Evolutionary conservation across 2,329 filamentous ascomycete species (phyloP).

Genomic region (Dothistroma septosporum): DNA sequence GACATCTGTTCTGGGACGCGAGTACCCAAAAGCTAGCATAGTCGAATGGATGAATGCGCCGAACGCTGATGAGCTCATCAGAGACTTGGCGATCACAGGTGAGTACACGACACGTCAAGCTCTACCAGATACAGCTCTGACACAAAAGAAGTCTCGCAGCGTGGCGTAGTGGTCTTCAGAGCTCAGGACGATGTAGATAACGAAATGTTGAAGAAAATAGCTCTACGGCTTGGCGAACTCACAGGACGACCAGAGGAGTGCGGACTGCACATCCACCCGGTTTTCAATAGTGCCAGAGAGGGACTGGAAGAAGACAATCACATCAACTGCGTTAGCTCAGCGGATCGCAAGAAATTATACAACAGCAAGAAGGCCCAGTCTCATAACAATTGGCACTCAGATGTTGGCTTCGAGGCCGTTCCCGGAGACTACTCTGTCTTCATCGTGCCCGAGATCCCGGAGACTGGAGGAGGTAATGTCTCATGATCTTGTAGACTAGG

Average conservation of each 20-base stretch:
- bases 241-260: slow-evolving; percentile 56
- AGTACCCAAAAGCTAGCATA: slow-evolving; percentile 41
- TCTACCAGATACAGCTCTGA: background rate
- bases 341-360: slow-evolving; percentile 41
- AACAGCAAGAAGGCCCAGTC: slow-evolving; percentile 9
- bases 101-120: slow-evolving; percentile 7
- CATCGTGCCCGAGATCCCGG: slow-evolving; percentile 54
- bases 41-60: slow-evolving; percentile 35
- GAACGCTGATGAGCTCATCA: slow-evolving; percentile 33
- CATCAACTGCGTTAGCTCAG: slow-evolving; percentile 61
- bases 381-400: slow-evolving; percentile 46
- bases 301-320: slow-evolving; percentile 53
- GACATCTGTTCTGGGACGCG: slow-evolving; percentile 45
- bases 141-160: slow-evolving; percentile 55
- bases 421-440: slow-evolving; percentile 62
- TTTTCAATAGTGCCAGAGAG: slow-evolving; percentile 8
- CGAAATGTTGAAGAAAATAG: slow-evolving; percentile 61
- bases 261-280: slow-evolving; percentile 54
- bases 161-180: slow-evolving; percentile 68
- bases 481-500: too few relatives aligned
- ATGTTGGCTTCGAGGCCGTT: slow-evolving; percentile 62
- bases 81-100: slow-evolving; percentile 56
- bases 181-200: slow-evolving; percentile 50
- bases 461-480: slow-evolving; percentile 34
- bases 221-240: slow-evolving; percentile 56